Evolutionary conservation across 148 eudicot genomes (phyloP).

Genomic region (Polygonum aviculare): DNA sequence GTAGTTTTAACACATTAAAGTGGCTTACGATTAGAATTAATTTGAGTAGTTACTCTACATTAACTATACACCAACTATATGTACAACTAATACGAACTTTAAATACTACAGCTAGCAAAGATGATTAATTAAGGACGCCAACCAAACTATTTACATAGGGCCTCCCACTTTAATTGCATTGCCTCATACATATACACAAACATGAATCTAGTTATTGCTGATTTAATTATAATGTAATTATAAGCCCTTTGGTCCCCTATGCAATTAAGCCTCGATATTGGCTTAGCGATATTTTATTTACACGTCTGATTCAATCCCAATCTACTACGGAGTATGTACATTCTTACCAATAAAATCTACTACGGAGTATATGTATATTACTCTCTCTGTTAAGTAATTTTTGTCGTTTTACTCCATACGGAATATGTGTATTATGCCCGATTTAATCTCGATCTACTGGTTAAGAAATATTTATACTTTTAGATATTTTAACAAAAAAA

Average conservation of each 20-base stretch:
- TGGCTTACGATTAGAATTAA: background rate
- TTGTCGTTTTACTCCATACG: no score
- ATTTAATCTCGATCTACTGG: no score
- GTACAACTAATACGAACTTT: constrained; percentile 7
- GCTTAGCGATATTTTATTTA: no score
- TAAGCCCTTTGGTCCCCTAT: background rate
- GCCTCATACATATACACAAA: background rate
- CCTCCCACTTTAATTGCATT: constrained; percentile 2
- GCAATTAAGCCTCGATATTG: background rate
- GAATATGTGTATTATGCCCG: no score
- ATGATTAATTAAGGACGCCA: background rate
- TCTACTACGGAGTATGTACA: no score
- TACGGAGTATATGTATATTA: no score
- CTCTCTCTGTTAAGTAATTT: no score
- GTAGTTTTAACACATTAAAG: constrained; percentile 8
- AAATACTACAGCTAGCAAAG: constrained; percentile 7
- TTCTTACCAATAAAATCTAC: no score
- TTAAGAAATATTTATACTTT: no score
- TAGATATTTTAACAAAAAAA: no score
- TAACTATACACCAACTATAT: constrained; percentile 7
- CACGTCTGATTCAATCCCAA: no score
- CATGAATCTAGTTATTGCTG: background rate
- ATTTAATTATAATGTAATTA: background rate
- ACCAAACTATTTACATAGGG: constrained; percentile 1
- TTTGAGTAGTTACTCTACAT: constrained; percentile 9